Percentiles rank a stretch among this genome's conserved stretches.
Conservation (phyloP, 176 grass and related monocot species). For the Aegilops speltoides region DNA sequence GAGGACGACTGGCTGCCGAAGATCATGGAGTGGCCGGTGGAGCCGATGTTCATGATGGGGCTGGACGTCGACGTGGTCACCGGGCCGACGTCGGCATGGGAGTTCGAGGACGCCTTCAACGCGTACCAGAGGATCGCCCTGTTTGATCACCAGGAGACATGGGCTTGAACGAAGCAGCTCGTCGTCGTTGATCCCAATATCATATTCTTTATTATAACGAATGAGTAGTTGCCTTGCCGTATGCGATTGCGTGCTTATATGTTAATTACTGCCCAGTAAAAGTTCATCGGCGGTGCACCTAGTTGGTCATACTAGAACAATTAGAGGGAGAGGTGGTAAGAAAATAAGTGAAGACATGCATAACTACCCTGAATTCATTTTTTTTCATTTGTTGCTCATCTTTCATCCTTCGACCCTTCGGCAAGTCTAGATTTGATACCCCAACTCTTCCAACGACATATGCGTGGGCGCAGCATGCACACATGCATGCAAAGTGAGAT, state of each 20-base stretch:
- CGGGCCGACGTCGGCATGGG: constrained; percentile 25
- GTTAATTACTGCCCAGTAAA: background rate
- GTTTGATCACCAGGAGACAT: constrained; percentile 61
- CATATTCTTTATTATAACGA: background rate
- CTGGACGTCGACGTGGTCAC: constrained; percentile 53
- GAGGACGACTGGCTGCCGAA: constrained; percentile 49
- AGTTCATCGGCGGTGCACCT: constrained; percentile 6
- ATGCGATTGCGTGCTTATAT: background rate
- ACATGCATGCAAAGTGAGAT: background rate
- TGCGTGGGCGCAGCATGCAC: background rate
- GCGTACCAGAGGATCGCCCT: constrained; percentile 60
- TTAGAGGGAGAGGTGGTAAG: background rate
- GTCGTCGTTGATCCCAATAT: constrained; percentile 3
- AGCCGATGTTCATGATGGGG: constrained; percentile 60
- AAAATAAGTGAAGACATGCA: background rate
- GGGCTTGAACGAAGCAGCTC: constrained; percentile 23
- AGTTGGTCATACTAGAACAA: background rate
- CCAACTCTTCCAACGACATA: too few species aligned
- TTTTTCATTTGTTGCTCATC: background rate
- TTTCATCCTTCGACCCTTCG: too few species aligned
- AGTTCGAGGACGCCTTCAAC: constrained; percentile 49
- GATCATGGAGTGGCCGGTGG: constrained; percentile 78
- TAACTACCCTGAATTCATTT: background rate
- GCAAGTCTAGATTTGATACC: too few species aligned
- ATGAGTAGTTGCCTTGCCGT: background rate